Evolutionary conservation across 257 asterid species (phyloP).

Genomic region (Cordia subcordata): DNA sequence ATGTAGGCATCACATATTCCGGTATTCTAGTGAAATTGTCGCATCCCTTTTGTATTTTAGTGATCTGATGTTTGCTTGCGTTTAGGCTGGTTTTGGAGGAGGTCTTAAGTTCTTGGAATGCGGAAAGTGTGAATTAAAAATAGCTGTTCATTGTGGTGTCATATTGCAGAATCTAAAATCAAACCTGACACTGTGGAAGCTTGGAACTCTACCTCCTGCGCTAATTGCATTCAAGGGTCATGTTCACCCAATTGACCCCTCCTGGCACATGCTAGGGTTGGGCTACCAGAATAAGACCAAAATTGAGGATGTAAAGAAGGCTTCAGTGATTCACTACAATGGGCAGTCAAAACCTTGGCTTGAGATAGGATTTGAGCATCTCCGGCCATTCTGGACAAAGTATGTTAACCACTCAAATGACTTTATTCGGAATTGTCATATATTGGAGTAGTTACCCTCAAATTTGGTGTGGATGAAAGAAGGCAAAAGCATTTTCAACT

Average conservation of each 20-base stretch:
- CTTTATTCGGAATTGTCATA: conserved; percentile 84
- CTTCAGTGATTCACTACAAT: conserved; percentile 96
- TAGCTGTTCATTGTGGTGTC: conserved; percentile 6
- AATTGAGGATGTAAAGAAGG: conserved; percentile 63
- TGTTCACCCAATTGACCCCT: conserved; percentile 86
- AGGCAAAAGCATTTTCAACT: conserved; percentile 16
- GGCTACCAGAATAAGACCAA: conserved; percentile 89
- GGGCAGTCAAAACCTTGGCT: conserved; percentile 99
- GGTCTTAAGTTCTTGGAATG: conserved; percentile 13
- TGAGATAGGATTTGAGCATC: conserved; percentile 97
- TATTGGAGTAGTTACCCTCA: conserved; percentile 59
- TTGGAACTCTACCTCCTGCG: conserved; percentile 98
- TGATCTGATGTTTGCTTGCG: too few relatives aligned
- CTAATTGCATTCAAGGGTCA: conserved; percentile 90
- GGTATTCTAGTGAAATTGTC: too few relatives aligned
- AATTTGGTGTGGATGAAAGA: conserved; percentile 13
- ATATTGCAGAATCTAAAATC: conserved; percentile 87
- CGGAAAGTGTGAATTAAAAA: conserved; percentile 84
- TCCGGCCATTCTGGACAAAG: conserved; percentile 96
- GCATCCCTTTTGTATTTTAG: too few relatives aligned
- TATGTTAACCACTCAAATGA: conserved; percentile 87
- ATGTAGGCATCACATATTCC: too few relatives aligned
- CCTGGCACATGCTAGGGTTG: conserved; percentile 99
- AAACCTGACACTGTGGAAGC: conserved; percentile 91
- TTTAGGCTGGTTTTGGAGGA: too few relatives aligned